Evolutionary conservation across 2,329 filamentous ascomycete genomes (phyloP), one percentile per base, ranked within the genome.

Genomic region (Penicillium brevicompactum): DNA sequence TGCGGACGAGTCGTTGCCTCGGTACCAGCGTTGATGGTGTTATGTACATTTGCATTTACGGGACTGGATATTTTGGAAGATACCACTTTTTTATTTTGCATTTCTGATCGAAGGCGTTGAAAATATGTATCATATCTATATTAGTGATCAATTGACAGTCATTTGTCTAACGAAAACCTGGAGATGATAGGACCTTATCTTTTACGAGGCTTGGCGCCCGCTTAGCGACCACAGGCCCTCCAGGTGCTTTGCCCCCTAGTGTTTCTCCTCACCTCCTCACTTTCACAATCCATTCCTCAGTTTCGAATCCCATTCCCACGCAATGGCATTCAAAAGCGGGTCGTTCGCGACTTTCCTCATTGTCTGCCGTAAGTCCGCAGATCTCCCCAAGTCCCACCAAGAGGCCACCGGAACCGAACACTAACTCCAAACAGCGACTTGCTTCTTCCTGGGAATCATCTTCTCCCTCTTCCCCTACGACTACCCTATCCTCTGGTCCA

Each of bases 271-370:
- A 53, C 48, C 38, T 34, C 31, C 37, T 37, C 16, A 32, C 38
- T 51, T 46, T n/a, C 41, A 51, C 32, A 50, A 47, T 51, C 45
- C 32, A 49, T 46, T 51, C 45, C 30, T 49, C 40, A 40, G 45
- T 27, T 34, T 27, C 22, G 34, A 38, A 27, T 42, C 37, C n/a
- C 37, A 38, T 10, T 49, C 24, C 44, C 58, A 58, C 18, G 18
- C 37, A 42, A 77, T 76, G 74, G 69, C 71, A 43, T 67, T 74
- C 55, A 67, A 67, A 55, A 72, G 66, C 46, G 79, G 80, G 68
- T 91, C 91, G 47, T 99, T 99, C 74, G 92, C 92, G 76, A 97
- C 94, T 45, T 97, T 96, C 73, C 88, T 99, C 76, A 97, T 99
- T 72, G 88, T 97, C 65, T 92, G 91, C 63, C 92, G 93, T 97